Evolutionary conservation across 2,329 filamentous ascomycete species (phyloP).

Genomic region (Xylariaceae sp.): DNA sequence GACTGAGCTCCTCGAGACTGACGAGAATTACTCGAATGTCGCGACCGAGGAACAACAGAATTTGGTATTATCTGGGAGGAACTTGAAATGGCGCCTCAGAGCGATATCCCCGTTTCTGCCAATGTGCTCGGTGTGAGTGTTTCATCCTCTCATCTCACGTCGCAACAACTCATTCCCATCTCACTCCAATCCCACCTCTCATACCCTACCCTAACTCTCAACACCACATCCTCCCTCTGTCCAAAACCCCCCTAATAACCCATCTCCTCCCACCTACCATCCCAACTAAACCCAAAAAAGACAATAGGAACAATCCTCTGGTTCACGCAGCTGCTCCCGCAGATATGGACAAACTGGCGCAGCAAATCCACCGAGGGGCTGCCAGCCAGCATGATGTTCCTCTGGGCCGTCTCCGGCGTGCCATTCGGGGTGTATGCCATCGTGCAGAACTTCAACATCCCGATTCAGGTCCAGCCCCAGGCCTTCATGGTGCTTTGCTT

Average conservation of each 20-base stretch:
- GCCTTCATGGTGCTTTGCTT: constrained; percentile 39
- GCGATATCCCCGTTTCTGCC: constrained; percentile 33
- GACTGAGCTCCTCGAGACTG: too few relatives aligned
- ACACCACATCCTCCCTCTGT: too few relatives aligned
- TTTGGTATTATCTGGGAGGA: too few relatives aligned
- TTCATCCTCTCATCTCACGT: background rate
- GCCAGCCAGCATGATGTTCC: constrained; percentile 58
- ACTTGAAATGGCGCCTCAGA: constrained; percentile 27
- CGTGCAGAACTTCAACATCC: constrained; percentile 42
- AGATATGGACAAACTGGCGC: constrained; percentile 61
- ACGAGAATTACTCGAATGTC: too few relatives aligned
- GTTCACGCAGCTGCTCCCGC: constrained; percentile 39
- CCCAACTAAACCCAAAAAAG: too few relatives aligned
- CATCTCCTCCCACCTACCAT: too few relatives aligned
- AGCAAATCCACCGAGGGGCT: constrained; percentile 61
- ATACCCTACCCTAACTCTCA: too few relatives aligned
- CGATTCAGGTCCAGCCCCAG: constrained; percentile 44
- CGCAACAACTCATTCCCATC: constrained; percentile 1
- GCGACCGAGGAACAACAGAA: too few relatives aligned
- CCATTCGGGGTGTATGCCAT: constrained; percentile 41
- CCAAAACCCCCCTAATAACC: too few relatives aligned
- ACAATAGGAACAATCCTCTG: constrained; percentile 38
- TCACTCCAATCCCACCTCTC: too few relatives aligned
- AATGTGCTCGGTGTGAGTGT: constrained; percentile 40
- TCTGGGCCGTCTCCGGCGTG: constrained; percentile 52